Evolutionary conservation across 306 rosid genomes (phyloP), one percentile per base, ranked within the genome.

Genomic region (Carpinus viminea): DNA sequence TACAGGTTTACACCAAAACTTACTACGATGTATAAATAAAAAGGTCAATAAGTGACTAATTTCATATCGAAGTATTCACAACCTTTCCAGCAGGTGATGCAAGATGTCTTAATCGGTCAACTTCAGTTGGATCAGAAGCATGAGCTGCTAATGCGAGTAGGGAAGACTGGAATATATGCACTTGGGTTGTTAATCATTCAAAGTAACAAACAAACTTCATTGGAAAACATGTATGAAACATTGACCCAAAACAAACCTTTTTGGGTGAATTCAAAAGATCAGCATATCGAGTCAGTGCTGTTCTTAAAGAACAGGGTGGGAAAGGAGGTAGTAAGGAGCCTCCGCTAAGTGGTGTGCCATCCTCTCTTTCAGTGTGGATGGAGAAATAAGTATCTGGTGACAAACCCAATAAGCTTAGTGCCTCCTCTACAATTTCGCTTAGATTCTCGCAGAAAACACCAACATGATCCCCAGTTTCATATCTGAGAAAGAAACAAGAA

Each of bases 61-160:
- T 52, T 36, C 56, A 38, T 78, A 68, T 57, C 54, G 65, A 80
- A 73, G 65, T 59, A 57, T 72, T 70, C 68, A 57, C 80, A 74
- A 96, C 99, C 98, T 96, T 96, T 83, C 99, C 99, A 41, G 90
- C 88, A 76, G 98, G 96, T 61, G 96, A 96, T 76, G 99, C 97
- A 74, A 96, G 96, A 88, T 90, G 91, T 80, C 92, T 88, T 66
- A 96, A 86, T 48, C 94, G 89, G 74, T 93, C 96, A 12, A 93
- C 97, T 88, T 96, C 96, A 59, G 94, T 81, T 64, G 93, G 97
- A 76, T 96, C 89, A 73, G 92, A 90, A 74, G 98, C 97, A 80
- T 90, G 93, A 17, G 94, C 97, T 45, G 99, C 99, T 73, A 96
- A 87, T 43, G 94, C 98, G 6, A 91, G 89, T 83, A 96, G 85